These are phyloP conservation scores for Petunia axillaris DNA, from an alignment of 257 asterid species.

Conservation along the genomic window DNA sequence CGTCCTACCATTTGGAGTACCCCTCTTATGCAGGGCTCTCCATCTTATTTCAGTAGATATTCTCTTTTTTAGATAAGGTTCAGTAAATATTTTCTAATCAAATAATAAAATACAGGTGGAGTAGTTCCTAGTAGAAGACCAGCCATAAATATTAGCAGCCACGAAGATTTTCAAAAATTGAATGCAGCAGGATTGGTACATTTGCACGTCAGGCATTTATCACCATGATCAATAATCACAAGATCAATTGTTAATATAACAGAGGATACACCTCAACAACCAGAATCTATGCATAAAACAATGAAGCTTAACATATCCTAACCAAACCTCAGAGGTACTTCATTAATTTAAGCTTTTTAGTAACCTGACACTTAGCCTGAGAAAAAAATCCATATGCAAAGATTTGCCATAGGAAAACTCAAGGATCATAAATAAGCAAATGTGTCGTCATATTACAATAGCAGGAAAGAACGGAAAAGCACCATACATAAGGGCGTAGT, in stretches of 20 bases:
- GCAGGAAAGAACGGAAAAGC: not conserved
- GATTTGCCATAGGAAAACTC: not conserved
- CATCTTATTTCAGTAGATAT: not conserved
- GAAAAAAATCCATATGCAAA: not conserved
- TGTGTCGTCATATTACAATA: not conserved
- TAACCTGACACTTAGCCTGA: too few species aligned
- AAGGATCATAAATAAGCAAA: not conserved
- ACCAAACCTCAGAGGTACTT: not conserved
- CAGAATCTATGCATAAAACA: conserved; percentile 1
- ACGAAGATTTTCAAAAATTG: not conserved
- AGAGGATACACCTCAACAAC: not conserved
- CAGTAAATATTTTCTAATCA: not conserved
- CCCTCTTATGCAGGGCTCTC: not conserved
- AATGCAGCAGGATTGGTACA: not conserved
- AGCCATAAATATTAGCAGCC: conserved; percentile 6
- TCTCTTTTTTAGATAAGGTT: not conserved
- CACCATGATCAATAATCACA: not conserved
- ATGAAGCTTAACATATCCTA: not conserved
- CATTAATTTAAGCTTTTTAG: not conserved
- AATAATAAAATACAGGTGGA: conserved; percentile 1
- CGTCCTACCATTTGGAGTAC: not conserved
- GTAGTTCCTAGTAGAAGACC: not conserved
- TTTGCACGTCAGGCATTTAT: conserved; percentile 18
- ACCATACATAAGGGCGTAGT: not conserved
- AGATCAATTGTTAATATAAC: not conserved